These are phyloP conservation scores for Microcyclospora pomicola DNA, from an alignment of 2,329 filamentous ascomycete species.

Conservation along the genomic window DNA sequence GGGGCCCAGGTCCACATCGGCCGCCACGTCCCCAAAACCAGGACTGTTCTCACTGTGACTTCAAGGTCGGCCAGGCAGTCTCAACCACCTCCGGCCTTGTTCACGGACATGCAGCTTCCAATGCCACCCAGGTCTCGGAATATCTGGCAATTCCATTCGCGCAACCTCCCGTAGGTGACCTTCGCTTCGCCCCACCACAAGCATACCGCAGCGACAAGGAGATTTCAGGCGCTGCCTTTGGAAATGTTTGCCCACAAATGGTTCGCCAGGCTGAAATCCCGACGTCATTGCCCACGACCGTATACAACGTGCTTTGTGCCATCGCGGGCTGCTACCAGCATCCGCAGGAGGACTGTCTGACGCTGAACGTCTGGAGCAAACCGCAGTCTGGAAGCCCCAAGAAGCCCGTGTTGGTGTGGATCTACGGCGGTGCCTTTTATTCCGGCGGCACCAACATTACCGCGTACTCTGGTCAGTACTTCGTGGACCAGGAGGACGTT, in stretches of 20 bases:
- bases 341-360: constrained; percentile 3
- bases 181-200: constrained; percentile 33
- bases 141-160: constrained; percentile 44
- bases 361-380: constrained; percentile 5
- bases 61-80: constrained; percentile 4
- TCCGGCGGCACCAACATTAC: constrained; percentile 1
- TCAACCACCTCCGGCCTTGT: constrained; percentile 21
- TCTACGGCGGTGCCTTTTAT: constrained; percentile 4
- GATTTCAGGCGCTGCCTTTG: neutral
- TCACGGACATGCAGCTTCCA: constrained; percentile 19
- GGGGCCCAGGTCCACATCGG: no score
- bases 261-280: neutral
- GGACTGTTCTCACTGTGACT: no score
- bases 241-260: neutral
- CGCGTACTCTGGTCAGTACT: constrained; percentile 16
- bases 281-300: no score
- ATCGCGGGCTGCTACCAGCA: neutral
- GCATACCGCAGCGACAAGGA: neutral
- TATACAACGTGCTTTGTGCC: constrained; percentile 1
- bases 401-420: constrained; percentile 3
- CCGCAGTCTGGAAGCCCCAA: neutral
- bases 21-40: no score
- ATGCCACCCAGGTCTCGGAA: constrained; percentile 16
- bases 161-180: constrained; percentile 36
- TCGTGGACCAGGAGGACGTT: constrained; percentile 26